phyloP scores from a whole-genome alignment of 2,329 filamentous ascomycete genomes.

The Rhynchosporium graminicola region DNA sequence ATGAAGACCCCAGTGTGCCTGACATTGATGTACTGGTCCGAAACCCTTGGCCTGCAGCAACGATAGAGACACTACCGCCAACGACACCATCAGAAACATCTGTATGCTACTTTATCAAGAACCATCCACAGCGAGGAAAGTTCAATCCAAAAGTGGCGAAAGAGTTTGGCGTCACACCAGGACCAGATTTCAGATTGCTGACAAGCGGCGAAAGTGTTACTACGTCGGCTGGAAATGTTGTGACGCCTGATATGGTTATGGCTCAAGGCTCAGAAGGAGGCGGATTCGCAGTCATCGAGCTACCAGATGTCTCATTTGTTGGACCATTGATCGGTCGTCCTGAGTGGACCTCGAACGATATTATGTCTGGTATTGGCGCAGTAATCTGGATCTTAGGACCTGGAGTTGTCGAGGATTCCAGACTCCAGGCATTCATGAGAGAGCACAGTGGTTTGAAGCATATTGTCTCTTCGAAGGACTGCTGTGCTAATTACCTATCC shows the following conservation, averaged over 20 bases:
- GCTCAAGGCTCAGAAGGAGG: constrained; percentile 65
- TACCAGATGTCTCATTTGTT: constrained; percentile 72
- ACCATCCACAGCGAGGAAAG: constrained; percentile 74
- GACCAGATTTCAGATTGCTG: constrained; percentile 60
- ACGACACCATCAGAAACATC: constrained; percentile 67
- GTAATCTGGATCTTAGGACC: constrained; percentile 83
- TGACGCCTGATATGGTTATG: constrained; percentile 88
- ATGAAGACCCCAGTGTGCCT: constrained; percentile 50
- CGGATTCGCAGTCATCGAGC: constrained; percentile 77
- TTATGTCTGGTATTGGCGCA: constrained; percentile 67
- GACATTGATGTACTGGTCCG: constrained; percentile 73
- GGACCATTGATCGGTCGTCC: constrained; percentile 66
- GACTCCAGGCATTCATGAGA: constrained; percentile 69
- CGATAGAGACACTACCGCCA: constrained; percentile 64
- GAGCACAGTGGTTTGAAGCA: constrained; percentile 65
- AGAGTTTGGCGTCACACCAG: constrained; percentile 62
- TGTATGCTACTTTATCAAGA: constrained; percentile 84
- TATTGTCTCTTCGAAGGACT: constrained; percentile 73
- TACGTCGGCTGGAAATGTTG: constrained; percentile 62
- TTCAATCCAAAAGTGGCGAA: constrained; percentile 70
- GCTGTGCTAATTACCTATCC: constrained; percentile 72
- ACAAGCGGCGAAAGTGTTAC: constrained; percentile 63
- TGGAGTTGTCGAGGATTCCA: constrained; percentile 62
- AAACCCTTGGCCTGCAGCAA: constrained; percentile 75
- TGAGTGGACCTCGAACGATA: constrained; percentile 66